These are phyloP conservation scores for barrel medic (Medicago truncatula) DNA, from an alignment of 306 rosid genomes.

Conservation along the genomic window MtrunA17r5.0-ANR NC_053047.1:41776001-41776500, in stretches of 20 bases:
- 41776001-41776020: conserved; percentile 45
- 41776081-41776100: conserved; percentile 47
- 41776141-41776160: neutral
- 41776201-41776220: conserved; percentile 43
- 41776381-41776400: conserved; percentile 46
- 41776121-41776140: conserved; percentile 9
- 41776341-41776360: conserved; percentile 7
- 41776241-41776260: conserved; percentile 47
- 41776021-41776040: conserved; percentile 56
- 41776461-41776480: too few relatives aligned
- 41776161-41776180: neutral
- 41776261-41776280: conserved; percentile 48
- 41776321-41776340: conserved; percentile 17
- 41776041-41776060: conserved; percentile 64
- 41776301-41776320: conserved; percentile 50
- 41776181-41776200: conserved; percentile 5
- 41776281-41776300: conserved; percentile 31
- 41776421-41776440: conserved; percentile 58
- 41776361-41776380: conserved; percentile 59
- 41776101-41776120: conserved; percentile 51
- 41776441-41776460: conserved; percentile 27
- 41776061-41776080: conserved; percentile 54
- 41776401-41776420: conserved; percentile 40
- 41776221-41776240: conserved; percentile 40
- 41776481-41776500: conserved; percentile 1